phyloP scores from a whole-genome alignment of 176 grass and related monocot species.

The Ananas comosus region DNA sequence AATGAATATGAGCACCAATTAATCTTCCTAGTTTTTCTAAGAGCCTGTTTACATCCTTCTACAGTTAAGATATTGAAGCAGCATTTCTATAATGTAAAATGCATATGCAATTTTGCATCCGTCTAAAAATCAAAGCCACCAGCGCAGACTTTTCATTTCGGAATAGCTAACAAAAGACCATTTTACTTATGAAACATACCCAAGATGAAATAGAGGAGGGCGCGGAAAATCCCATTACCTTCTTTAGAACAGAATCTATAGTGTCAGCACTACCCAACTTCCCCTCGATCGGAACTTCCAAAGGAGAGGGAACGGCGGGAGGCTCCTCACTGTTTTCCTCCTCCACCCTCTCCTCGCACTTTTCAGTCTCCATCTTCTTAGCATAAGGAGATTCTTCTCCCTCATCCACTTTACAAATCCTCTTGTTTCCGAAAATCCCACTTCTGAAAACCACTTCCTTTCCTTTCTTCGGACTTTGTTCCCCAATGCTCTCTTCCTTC shows the following conservation, averaged over 20 bases:
- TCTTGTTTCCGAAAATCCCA: slow-evolving; percentile 49
- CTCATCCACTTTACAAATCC: slow-evolving; percentile 28
- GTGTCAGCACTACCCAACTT: slow-evolving; percentile 32
- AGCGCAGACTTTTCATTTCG: too few species aligned
- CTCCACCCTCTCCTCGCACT: slow-evolving; percentile 28
- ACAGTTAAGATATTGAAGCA: too few species aligned
- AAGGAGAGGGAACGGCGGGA: slow-evolving; percentile 34
- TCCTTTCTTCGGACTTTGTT: slow-evolving; percentile 21
- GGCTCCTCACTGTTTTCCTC: slow-evolving; percentile 9
- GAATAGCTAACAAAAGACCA: too few species aligned
- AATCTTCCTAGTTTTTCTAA: slow-evolving; percentile 11
- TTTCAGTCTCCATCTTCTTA: slow-evolving; percentile 1
- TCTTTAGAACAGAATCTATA: slow-evolving; percentile 57
- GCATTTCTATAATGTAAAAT: too few species aligned
- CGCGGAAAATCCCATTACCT: slow-evolving; percentile 38
- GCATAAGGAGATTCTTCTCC: slow-evolving; percentile 49
- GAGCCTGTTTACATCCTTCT: too few species aligned
- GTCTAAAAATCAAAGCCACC: too few species aligned
- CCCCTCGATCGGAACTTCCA: slow-evolving; percentile 28
- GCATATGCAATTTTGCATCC: too few species aligned
- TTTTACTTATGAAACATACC: too few species aligned
- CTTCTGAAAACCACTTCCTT: slow-evolving; percentile 36
- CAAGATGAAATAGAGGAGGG: too few species aligned
- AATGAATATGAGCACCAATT: slow-evolving; percentile 1
- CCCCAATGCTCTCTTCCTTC: slow-evolving; percentile 23